These are phyloP conservation scores for Hemisphaericaspora xylofermentans DNA, from an alignment of 1,139 yeast species.

Conservation along the genomic window DNA sequence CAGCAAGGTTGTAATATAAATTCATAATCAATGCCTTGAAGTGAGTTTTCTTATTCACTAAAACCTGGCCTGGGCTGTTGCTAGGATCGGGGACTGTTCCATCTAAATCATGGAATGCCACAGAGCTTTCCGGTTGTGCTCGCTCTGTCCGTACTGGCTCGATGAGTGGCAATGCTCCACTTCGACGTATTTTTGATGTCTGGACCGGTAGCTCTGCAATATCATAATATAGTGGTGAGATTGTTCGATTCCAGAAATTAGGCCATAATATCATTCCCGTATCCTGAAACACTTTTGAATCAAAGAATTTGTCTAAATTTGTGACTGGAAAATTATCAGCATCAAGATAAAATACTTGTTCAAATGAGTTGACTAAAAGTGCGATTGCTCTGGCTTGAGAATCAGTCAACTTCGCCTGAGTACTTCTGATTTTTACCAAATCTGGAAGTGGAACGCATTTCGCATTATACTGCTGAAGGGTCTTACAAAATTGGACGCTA, in stretches of 20 bases:
- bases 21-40: conserved; percentile 49
- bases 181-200: conserved; percentile 20
- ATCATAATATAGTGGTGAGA: conserved; percentile 64
- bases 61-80: conserved; percentile 59
- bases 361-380: conserved; percentile 37
- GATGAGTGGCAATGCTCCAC: conserved; percentile 20
- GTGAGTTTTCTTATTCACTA: conserved; percentile 53
- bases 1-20: conserved; percentile 56
- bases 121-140: conserved; percentile 1
- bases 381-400: conserved; percentile 44
- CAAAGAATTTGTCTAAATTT: conserved; percentile 44
- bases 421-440: conserved; percentile 33
- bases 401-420: conserved; percentile 30
- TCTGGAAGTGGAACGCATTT: conserved; percentile 23
- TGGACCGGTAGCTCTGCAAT: conserved; percentile 51
- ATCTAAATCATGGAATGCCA: conserved; percentile 48
- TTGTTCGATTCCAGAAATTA: conserved; percentile 75
- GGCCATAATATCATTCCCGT: conserved; percentile 75
- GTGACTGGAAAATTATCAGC: conserved; percentile 38
- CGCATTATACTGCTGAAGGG: conserved; percentile 26
- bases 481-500: conserved; percentile 26
- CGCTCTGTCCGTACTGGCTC: neutral
- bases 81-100: conserved; percentile 60
- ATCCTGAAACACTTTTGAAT: conserved; percentile 49
- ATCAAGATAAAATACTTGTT: conserved; percentile 39